Conservation (phyloP, 169 alveolate species). For the Theileria luwenshuni region DNA sequence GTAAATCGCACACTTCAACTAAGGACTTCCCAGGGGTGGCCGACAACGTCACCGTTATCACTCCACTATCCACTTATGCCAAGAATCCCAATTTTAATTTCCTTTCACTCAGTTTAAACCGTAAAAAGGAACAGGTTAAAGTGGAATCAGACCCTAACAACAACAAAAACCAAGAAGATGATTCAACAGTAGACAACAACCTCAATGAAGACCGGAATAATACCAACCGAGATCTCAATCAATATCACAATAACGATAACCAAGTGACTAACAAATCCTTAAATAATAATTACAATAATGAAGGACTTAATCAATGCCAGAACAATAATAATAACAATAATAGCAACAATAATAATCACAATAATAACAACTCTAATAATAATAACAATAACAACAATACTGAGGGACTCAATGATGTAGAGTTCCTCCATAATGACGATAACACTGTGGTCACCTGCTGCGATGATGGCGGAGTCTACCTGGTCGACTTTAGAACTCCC, state of each 20-base stretch:
- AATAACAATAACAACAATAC: background rate
- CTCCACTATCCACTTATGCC: slow-evolving; percentile 39
- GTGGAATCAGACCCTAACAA: too few species aligned
- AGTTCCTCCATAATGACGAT: slow-evolving; percentile 1
- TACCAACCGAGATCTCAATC: too few species aligned
- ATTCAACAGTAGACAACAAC: too few species aligned
- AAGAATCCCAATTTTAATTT: slow-evolving; percentile 22
- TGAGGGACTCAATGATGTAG: slow-evolving; percentile 24
- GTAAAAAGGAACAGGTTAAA: too few species aligned
- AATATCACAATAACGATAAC: too few species aligned
- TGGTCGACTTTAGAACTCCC: slow-evolving; percentile 4
- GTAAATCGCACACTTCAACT: slow-evolving; percentile 28
- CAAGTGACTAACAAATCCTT: background rate
- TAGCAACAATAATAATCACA: slow-evolving; percentile 26
- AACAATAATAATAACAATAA: slow-evolving; percentile 40
- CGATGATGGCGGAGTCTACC: slow-evolving; percentile 17
- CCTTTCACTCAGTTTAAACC: slow-evolving; percentile 39
- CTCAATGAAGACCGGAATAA: too few species aligned
- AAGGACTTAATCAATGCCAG: too few species aligned
- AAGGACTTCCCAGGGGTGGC: slow-evolving; percentile 41
- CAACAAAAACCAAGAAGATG: too few species aligned
- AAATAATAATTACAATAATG: background rate
- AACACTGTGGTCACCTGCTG: slow-evolving; percentile 17
- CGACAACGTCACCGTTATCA: slow-evolving; percentile 50
- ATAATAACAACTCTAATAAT: background rate